Evolutionary conservation across 306 rosid genomes (phyloP).

Genomic region (Lupinus albus): DNA sequence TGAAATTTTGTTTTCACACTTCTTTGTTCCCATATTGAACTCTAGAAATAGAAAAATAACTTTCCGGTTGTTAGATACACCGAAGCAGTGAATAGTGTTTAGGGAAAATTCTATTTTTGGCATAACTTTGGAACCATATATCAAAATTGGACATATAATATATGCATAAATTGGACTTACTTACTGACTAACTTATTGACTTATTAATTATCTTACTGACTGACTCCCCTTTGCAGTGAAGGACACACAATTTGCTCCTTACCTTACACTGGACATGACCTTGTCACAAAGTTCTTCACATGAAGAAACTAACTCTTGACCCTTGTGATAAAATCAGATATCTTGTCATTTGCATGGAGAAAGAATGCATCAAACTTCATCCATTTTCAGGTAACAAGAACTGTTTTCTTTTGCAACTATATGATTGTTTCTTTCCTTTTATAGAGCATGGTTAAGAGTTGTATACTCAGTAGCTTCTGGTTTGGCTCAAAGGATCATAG

Average conservation of each 20-base stretch:
- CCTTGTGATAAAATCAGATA: constrained; percentile 70
- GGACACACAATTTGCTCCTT: constrained; percentile 44
- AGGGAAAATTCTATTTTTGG: no score
- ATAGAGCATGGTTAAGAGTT: constrained; percentile 55
- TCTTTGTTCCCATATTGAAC: no score
- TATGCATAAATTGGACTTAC: no score
- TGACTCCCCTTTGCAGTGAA: constrained; percentile 44
- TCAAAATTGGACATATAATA: no score
- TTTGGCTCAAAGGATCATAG: constrained; percentile 81
- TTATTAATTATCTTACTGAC: no score
- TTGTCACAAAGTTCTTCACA: constrained; percentile 46
- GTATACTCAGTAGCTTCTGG: constrained; percentile 91
- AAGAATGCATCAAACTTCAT: constrained; percentile 50
- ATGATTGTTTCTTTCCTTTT: constrained; percentile 52
- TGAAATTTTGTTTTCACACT: no score
- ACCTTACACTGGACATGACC: constrained; percentile 41
- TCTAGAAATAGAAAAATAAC: no score
- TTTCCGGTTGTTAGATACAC: no score
- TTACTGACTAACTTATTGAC: no score
- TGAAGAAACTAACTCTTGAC: constrained; percentile 51
- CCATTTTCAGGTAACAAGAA: constrained; percentile 44
- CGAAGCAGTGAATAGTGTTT: no score
- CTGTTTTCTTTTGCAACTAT: constrained; percentile 44
- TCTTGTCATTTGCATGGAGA: constrained; percentile 50
- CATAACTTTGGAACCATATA: no score